These are phyloP conservation scores for Nannochloropsis granulata DNA, from an alignment of 108 stramenopile species.

Conservation along the genomic window DNA sequence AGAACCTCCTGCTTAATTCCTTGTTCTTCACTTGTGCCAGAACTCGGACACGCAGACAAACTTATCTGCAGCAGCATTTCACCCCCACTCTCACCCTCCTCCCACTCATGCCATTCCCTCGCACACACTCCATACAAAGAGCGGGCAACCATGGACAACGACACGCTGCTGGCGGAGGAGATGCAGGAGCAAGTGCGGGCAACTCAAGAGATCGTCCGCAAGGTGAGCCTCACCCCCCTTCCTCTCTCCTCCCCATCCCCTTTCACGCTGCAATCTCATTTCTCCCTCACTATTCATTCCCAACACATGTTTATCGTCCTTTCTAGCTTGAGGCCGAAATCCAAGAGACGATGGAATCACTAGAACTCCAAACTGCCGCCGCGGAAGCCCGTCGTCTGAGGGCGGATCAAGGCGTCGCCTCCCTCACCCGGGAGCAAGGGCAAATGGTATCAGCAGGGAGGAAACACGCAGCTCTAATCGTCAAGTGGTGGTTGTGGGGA, in stretches of 20 bases:
- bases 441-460: not conserved
- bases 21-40: too few relatives aligned
- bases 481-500: not conserved
- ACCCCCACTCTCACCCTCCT: too few relatives aligned
- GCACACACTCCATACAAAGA: not conserved
- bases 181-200: not conserved
- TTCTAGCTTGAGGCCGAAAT: not conserved
- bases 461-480: not conserved
- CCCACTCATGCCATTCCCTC: too few relatives aligned
- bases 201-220: not conserved
- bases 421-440: not conserved
- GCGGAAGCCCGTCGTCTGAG: not conserved
- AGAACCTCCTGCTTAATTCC: too few relatives aligned
- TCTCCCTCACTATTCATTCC: not conserved
- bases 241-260: not conserved
- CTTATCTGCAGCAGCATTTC: too few relatives aligned
- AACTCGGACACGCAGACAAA: too few relatives aligned
- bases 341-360: not conserved
- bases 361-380: not conserved
- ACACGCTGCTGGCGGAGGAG: not conserved
- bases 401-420: not conserved
- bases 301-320: not conserved
- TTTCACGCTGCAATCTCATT: not conserved
- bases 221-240: not conserved
- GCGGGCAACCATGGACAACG: not conserved